Conservation (phyloP, 768 basidiomycete species). For the Cubamyces sp. region DNA sequence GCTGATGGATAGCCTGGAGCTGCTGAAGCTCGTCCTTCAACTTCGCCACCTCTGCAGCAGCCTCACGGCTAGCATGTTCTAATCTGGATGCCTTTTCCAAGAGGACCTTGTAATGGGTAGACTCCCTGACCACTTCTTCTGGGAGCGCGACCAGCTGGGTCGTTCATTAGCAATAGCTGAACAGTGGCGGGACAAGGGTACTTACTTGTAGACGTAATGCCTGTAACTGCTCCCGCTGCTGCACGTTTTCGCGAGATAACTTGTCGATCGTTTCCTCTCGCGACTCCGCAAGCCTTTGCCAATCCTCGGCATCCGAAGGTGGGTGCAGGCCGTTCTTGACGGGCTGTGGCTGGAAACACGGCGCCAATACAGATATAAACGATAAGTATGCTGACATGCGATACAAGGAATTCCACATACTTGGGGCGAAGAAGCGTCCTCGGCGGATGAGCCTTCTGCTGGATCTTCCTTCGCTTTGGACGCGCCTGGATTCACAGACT, state of each 20-base stretch:
- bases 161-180: background rate
- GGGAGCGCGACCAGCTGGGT: constrained; percentile 40
- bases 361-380: too few relatives aligned
- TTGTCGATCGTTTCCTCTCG: constrained; percentile 48
- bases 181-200: background rate
- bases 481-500: constrained; percentile 17
- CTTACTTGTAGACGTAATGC: constrained; percentile 51
- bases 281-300: constrained; percentile 46
- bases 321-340: constrained; percentile 24
- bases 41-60: constrained; percentile 41
- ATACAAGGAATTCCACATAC: constrained; percentile 58
- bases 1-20: constrained; percentile 35
- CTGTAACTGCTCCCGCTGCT: constrained; percentile 50
- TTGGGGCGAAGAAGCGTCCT: constrained; percentile 64
- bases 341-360: too few relatives aligned
- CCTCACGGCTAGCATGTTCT: constrained; percentile 47
- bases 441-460: constrained; percentile 50
- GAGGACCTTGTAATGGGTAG: constrained; percentile 58
- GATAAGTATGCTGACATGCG: too few relatives aligned
- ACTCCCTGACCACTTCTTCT: constrained; percentile 50
- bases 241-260: constrained; percentile 49
- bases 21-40: constrained; percentile 50
- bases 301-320: constrained; percentile 40
- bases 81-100: constrained; percentile 55
- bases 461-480: constrained; percentile 31